Conservation (phyloP, 208 protist genomes). For the Histomonas meleagridis region DNA sequence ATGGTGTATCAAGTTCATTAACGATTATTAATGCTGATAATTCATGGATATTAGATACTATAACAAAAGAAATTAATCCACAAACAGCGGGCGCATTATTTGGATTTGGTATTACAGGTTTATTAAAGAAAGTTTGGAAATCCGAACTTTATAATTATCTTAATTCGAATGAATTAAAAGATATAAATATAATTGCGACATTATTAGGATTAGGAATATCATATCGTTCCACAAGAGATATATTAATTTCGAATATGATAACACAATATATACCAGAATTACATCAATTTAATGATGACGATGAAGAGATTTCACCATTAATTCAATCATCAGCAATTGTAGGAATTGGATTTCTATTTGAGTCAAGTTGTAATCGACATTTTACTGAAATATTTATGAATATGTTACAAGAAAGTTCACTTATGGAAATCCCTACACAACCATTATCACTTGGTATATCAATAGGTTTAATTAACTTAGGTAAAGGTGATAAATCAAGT, state of each 20-base stretch:
- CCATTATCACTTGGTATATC: neutral
- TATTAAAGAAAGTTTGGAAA: conserved; percentile 1
- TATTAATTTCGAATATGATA: neutral
- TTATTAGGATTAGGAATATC: neutral
- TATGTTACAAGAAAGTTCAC: neutral
- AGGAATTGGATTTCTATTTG: conserved; percentile 20
- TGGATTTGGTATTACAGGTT: neutral
- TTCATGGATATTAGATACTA: neutral
- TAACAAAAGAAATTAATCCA: neutral
- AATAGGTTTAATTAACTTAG: neutral
- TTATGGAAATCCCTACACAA: neutral
- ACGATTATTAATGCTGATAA: neutral
- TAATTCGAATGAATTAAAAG: neutral
- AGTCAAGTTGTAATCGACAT: neutral
- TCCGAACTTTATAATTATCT: neutral
- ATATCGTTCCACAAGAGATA: neutral
- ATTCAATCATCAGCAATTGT: neutral
- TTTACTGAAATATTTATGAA: neutral
- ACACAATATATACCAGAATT: conserved; percentile 19
- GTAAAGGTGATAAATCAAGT: neutral
- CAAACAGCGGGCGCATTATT: neutral
- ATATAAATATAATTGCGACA: neutral
- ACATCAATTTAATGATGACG: neutral
- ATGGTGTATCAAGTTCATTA: neutral
- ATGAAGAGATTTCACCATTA: neutral